Evolutionary conservation across 192 early-diverging fungal species (phyloP), one percentile per base, ranked within the genome.

Genomic region (Coemansia sp.): DNA sequence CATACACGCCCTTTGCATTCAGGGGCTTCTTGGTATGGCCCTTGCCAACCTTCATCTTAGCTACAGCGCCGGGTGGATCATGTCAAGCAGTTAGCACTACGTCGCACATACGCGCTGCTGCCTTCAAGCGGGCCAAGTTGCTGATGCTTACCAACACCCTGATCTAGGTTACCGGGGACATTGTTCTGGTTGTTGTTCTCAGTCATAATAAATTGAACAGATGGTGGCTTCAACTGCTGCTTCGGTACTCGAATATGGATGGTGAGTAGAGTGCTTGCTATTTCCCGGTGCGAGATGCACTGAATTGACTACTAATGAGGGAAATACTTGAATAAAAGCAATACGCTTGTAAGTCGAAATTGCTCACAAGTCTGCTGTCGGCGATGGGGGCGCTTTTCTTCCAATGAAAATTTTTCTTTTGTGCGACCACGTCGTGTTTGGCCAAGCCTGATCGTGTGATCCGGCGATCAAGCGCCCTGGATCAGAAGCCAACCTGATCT

Each of bases 151-250:
- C 85, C 85, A 74, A 87, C 69, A 32, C 77, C 82, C 80, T 85
- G 83, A 78, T 85, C 81, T 78, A 87, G 81, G 81, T 81, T 81
- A 58, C 71, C 82, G 66, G 76, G 50, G 63, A 81, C 81, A 73
- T 83, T 81, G 67, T 73, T 81, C 35, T 70, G 49, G 67, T 77
- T 68, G 78, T 55, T 78, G 67, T 42, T 76, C 44, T 62, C 56
- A 65, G 62, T 57, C 69, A 72, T 72, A 72, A 72, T 72, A 72
- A 40, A 17, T 29, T 27, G 26, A 26, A 45, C 38, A 39, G 38
- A 39, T 39, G 38, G 22, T 23, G 22, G 11, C 10, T 26, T 45
- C 23, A 12, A 20, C 25, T 45, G 43, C 43, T 45, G 43, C 26
- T 12, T 10, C 8, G 8, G 17, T 39, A 39, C 38, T 39, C 38